phyloP scores from a whole-genome alignment of 2,329 filamentous ascomycete species.

The Gaeumannomyces sp. region DNA sequence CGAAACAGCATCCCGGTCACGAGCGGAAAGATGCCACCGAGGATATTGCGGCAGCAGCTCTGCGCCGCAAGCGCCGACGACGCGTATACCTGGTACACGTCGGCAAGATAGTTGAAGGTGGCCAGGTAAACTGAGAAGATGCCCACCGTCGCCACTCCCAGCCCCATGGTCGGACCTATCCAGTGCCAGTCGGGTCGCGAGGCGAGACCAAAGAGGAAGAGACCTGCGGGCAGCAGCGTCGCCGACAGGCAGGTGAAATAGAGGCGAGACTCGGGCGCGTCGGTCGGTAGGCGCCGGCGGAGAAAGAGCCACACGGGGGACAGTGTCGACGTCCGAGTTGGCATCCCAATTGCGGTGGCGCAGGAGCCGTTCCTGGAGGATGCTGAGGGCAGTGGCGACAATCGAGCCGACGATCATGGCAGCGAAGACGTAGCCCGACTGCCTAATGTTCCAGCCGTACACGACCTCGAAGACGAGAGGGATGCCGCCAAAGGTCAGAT shows the following conservation, averaged over 20 bases:
- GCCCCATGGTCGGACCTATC: slow-evolving; percentile 62
- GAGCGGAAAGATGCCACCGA: slow-evolving; percentile 76
- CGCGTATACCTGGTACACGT: slow-evolving; percentile 79
- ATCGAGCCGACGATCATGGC: slow-evolving; percentile 63
- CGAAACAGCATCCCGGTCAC: slow-evolving; percentile 68
- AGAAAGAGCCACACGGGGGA: slow-evolving; percentile 37
- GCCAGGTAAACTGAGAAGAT: slow-evolving; percentile 84
- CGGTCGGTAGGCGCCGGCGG: slow-evolving; percentile 38
- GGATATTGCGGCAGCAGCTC: slow-evolving; percentile 76
- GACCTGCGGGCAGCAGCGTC: slow-evolving; percentile 67
- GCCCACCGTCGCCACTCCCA: slow-evolving; percentile 72
- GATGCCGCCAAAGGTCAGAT: slow-evolving; percentile 75
- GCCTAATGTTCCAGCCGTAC: slow-evolving; percentile 60
- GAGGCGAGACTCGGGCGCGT: slow-evolving; percentile 67
- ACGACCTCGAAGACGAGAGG: slow-evolving; percentile 67
- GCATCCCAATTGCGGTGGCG: slow-evolving; percentile 34
- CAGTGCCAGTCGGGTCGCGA: slow-evolving; percentile 55
- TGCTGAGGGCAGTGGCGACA: slow-evolving; percentile 61
- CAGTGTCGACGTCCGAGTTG: slow-evolving; percentile 17
- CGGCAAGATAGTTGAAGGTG: slow-evolving; percentile 88
- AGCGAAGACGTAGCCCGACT: slow-evolving; percentile 66
- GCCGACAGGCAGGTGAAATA: slow-evolving; percentile 79
- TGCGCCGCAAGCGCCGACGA: slow-evolving; percentile 82
- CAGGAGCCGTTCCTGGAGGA: slow-evolving; percentile 66
- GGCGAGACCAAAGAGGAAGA: slow-evolving; percentile 73